Conservation (phyloP, 768 basidiomycete species). For the Termitomyces eurrhizus region DNA sequence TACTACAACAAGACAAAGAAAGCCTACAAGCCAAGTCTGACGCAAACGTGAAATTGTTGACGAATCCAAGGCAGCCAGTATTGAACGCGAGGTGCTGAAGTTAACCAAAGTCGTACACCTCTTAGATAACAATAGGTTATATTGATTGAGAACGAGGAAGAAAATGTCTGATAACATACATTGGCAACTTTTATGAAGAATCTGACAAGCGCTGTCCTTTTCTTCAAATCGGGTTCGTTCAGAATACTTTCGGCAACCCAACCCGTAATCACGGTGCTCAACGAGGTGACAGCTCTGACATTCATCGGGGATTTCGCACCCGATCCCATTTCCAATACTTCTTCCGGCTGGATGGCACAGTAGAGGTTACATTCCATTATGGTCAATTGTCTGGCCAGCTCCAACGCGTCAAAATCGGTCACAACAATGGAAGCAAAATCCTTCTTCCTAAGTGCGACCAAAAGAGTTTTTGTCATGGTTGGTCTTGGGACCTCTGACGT, state of each 20-base stretch:
- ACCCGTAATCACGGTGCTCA: conserved; percentile 92
- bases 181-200: conserved; percentile 94
- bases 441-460: conserved; percentile 62
- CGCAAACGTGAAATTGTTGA: conserved; percentile 89
- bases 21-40: conserved; percentile 89
- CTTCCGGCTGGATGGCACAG: conserved; percentile 81
- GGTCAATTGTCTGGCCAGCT: conserved; percentile 91
- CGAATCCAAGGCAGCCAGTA: conserved; percentile 92
- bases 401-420: conserved; percentile 91
- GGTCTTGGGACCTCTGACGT: conserved; percentile 80
- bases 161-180: conserved; percentile 41
- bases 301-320: conserved; percentile 59
- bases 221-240: conserved; percentile 86
- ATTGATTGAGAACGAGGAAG: neutral
- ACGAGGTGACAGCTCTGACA: conserved; percentile 78
- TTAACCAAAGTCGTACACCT: conserved; percentile 82
- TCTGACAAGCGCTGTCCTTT: conserved; percentile 72
- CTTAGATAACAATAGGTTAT: conserved; percentile 44
- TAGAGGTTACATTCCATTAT: conserved; percentile 91
- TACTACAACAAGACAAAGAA: neutral
- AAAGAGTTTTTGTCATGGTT: conserved; percentile 75
- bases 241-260: conserved; percentile 96
- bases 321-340: conserved; percentile 81
- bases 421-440: conserved; percentile 60
- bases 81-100: conserved; percentile 89